Conservation (phyloP, 257 asterid genomes). For the Solanum corneliomulleri region DNA sequence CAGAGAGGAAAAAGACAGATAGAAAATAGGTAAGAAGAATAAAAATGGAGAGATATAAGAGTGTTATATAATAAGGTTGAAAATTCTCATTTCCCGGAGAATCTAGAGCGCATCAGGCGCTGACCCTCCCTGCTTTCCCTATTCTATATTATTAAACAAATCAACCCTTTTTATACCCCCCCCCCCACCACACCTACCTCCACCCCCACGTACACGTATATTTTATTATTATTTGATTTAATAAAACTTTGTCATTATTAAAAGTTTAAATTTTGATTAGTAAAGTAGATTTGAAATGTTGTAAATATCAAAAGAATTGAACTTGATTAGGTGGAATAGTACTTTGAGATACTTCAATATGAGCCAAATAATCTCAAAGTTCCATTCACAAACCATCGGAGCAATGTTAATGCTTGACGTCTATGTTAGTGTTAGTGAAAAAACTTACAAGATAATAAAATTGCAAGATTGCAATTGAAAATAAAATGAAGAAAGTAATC, state of each 20-base stretch:
- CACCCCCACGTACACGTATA: neutral
- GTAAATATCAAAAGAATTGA: too few species aligned
- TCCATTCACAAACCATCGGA: neutral
- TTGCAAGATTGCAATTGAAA: too few species aligned
- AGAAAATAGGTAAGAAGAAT: constrained; percentile 1
- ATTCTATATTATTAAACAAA: constrained; percentile 17
- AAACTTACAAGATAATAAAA: too few species aligned
- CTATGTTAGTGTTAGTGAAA: neutral
- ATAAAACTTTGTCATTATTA: neutral
- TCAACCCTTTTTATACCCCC: neutral
- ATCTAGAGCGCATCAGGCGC: constrained; percentile 98
- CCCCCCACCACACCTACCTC: too few species aligned
- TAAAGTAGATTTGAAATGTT: too few species aligned
- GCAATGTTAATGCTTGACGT: neutral
- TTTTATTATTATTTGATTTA: neutral
- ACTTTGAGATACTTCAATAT: too few species aligned
- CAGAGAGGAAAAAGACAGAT: constrained; percentile 1
- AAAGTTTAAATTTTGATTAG: too few species aligned
- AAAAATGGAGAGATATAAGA: constrained; percentile 4
- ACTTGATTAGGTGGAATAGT: too few species aligned
- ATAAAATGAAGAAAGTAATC: too few species aligned
- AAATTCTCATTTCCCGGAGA: constrained; percentile 53
- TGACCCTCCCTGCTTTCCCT: constrained; percentile 46
- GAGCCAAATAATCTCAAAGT: neutral
- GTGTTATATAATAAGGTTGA: constrained; percentile 29